Conservation (phyloP, 2,329 filamentous ascomycete genomes). For the Colletotrichum gloeosporioides region DNA sequence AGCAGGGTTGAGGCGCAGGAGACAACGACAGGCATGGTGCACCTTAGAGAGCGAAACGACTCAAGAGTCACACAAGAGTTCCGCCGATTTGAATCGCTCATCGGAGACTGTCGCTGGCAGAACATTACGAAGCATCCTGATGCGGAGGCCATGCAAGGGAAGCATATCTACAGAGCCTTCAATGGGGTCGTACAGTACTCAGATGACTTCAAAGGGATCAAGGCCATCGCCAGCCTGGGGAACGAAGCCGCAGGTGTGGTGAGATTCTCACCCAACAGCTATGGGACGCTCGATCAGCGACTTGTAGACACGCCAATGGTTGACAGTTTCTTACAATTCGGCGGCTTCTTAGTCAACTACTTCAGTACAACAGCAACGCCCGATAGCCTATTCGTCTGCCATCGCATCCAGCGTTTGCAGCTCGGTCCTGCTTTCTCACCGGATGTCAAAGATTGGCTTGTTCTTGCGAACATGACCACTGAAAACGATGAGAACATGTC, state of each 20-base stretch:
- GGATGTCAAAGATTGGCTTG: background rate
- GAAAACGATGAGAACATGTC: background rate
- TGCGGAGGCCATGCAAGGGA: background rate
- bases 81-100: background rate
- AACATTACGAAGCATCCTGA: background rate
- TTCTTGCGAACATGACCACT: background rate
- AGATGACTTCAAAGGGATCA: background rate
- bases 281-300: background rate
- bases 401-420: background rate
- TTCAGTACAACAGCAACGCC: background rate
- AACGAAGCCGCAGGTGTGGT: background rate
- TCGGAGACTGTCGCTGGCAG: background rate
- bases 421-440: background rate
- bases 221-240: background rate
- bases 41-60: background rate
- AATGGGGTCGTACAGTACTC: background rate
- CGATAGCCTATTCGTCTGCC: background rate
- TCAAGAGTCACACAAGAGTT: background rate
- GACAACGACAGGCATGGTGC: background rate
- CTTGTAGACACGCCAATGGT: background rate
- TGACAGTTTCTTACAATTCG: constrained; percentile 19
- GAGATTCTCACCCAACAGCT: background rate
- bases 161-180: background rate
- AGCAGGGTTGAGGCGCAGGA: background rate
- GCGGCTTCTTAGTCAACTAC: constrained; percentile 24